Evolutionary conservation across 345 rosid species (phyloP), one percentile per base, ranked within the genome.

Genomic region (Lenwebbia sp.): DNA sequence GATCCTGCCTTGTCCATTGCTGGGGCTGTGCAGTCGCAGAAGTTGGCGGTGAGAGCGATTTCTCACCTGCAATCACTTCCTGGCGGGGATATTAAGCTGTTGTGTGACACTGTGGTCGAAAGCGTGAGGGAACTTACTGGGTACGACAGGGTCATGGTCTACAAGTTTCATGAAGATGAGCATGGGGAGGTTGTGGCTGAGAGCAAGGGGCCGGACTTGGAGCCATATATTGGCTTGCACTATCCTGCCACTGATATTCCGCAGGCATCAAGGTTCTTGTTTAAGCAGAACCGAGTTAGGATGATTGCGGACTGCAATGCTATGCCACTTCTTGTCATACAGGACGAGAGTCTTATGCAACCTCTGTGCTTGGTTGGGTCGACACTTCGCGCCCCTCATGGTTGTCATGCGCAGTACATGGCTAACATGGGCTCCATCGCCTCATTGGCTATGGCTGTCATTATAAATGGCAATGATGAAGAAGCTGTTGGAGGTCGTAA

Each of bases 141-240:
- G 12, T 98, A 98, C 40, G 98, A 98, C 87, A 90, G 99, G 86
- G 99, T 96, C 25, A 96, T 96, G 99, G 99, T 98, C 65, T 98
- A 96, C 88, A 98, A 96, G 90, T 98, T 98, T 87, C 99, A 96
- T 17, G 99, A 98, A 87, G 99, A 98, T 81, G 99, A 96, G 89
- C 99, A 96, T 51, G 99, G 99, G n/a, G 99, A 96, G 89, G 99
- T 98, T 74, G 92, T 98, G n/a, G 96, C 99, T 4, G 99, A 98
- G 93, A 92, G 90, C 83, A 96, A 92, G 87, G 89, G 96, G 85
- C 86, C 93, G 22, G 99, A 94, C 87, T 92, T 98, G 84, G 99
- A 98, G 82, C 98, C 98, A 58, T 98, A 97, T 89, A 87, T 95
- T 13, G 99, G 99, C 54, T 89, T 98, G 60, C 99, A 98, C 90